Evolutionary conservation across 352 stramenopile genomes (phyloP).

Genomic region (Globisporangium viniferum): DNA sequence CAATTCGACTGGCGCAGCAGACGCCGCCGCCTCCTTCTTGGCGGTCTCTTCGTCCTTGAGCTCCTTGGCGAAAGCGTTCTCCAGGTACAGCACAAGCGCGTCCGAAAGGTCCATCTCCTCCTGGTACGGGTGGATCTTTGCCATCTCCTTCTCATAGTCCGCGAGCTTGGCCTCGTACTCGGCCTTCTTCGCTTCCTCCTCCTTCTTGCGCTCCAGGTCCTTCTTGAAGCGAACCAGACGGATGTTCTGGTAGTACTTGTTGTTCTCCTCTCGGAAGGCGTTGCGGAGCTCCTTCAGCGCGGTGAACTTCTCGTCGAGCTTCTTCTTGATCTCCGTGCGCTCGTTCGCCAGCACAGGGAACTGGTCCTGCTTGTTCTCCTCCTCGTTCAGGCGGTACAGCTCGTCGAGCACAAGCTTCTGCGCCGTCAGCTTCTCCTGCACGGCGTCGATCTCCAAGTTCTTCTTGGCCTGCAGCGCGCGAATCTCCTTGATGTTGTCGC

Average conservation of each 20-base stretch:
- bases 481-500: constrained; percentile 77
- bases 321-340: constrained; percentile 88
- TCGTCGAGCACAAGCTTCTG: constrained; percentile 88
- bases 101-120: constrained; percentile 96
- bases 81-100: constrained; percentile 91
- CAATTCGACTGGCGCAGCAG: constrained; percentile 66
- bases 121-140: constrained; percentile 96
- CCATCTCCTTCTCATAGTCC: constrained; percentile 95
- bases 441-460: constrained; percentile 92
- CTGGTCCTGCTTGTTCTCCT: constrained; percentile 85
- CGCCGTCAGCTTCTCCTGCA: constrained; percentile 91
- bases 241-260: constrained; percentile 93
- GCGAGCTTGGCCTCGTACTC: constrained; percentile 94
- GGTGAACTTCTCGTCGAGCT: constrained; percentile 89
- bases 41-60: constrained; percentile 54
- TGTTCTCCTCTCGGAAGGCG: constrained; percentile 91
- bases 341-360: constrained; percentile 84
- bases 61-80: constrained; percentile 89
- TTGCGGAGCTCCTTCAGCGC: constrained; percentile 85
- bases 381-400: constrained; percentile 86
- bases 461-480: constrained; percentile 81
- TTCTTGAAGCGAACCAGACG: constrained; percentile 84
- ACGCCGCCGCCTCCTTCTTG: constrained; percentile 30
- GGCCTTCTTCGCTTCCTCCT: constrained; percentile 72
- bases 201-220: constrained; percentile 77